Base-by-base conservation (phyloP, 2,329 filamentous ascomycete species). In the Aspergillus neotritici region DNA sequence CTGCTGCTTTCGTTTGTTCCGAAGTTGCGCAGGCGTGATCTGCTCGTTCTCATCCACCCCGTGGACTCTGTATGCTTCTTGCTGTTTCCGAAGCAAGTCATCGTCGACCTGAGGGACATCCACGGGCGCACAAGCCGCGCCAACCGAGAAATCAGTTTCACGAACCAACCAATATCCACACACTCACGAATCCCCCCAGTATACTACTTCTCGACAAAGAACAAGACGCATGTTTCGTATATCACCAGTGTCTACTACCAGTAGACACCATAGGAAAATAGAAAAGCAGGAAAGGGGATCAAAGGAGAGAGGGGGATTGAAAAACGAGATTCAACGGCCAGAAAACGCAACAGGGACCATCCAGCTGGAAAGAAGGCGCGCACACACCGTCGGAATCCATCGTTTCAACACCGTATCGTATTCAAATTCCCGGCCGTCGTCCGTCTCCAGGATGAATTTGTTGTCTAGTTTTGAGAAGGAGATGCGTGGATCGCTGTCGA, bases 391-490 rank as follows among this genome's bases (percentile, higher is more conserved):
- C 53, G 82, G 83, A 41, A 88, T 76, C 90, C 90, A 96, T 67
- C 80, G 78, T 68, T 80, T 83, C 54, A 82, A 68, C 39, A 74
- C 75, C 38, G 77, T 68, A 65, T 94, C 83, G 70, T 84, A 96
- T 63, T 90, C 86, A 70, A 84, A 94, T 65, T 95, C 90, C 48
- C 81, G 78, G 40, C 87, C 88, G 61, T 93, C 83, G 37, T 89
- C 86, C 44, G 87, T 84, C 49, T 94, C 89, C 6, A 93, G 80
- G 41, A 93, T 79, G 70, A 84, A 91, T 62, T 88, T 91, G 60
- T 81, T 76, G 66, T 91, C 84, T 48, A 87, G 74, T 62, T 80
- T 86, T n/a, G 87, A 91, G 70, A 84, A 94, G 5, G 87, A 91
- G 59, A 95, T 86, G 55, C 90, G 85, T 21, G 86, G 78, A 62